These are phyloP conservation scores for Naganishia onofrii DNA, from an alignment of 768 basidiomycete species.

Conservation along the genomic window DNA sequence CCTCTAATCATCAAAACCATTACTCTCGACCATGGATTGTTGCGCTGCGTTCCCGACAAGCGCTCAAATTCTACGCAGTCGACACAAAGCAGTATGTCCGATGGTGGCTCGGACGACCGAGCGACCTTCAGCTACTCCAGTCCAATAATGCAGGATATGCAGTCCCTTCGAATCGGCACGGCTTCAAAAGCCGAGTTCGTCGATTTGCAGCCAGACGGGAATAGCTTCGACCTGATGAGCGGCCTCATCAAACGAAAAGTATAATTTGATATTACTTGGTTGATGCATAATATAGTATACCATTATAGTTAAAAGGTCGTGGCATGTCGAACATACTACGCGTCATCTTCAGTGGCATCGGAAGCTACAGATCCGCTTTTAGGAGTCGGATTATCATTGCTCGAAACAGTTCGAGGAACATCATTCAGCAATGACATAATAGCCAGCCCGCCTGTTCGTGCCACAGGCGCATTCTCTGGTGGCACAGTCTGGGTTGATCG, in stretches of 20 bases:
- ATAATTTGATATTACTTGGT: neutral
- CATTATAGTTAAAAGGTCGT: neutral
- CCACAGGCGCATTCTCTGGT: slow-evolving; percentile 6
- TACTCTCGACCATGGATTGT: slow-evolving; percentile 78
- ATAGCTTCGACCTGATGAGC: slow-evolving; percentile 91
- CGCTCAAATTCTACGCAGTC: neutral
- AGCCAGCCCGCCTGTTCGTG: slow-evolving; percentile 19
- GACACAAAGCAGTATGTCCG: slow-evolving; percentile 9
- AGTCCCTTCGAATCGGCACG: slow-evolving; percentile 36
- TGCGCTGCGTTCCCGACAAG: slow-evolving; percentile 61
- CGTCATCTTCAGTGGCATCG: slow-evolving; percentile 27
- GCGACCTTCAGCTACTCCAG: neutral
- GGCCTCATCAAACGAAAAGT: slow-evolving; percentile 69
- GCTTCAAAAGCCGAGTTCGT: slow-evolving; percentile 59
- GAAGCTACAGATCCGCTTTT: slow-evolving; percentile 18
- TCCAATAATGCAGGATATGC: slow-evolving; percentile 5
- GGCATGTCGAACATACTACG: neutral
- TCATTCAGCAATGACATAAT: slow-evolving; percentile 29
- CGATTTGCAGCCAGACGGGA: slow-evolving; percentile 93
- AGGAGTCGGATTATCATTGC: neutral
- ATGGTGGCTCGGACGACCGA: slow-evolving; percentile 36
- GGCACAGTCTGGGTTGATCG: slow-evolving; percentile 2
- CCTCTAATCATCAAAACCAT: slow-evolving; percentile 77
- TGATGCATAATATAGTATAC: neutral
- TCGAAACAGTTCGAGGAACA: neutral